Evolutionary conservation across 345 rosid genomes (phyloP), one percentile per base, ranked within the genome.

Genomic region (Linum usitatissimum): DNA sequence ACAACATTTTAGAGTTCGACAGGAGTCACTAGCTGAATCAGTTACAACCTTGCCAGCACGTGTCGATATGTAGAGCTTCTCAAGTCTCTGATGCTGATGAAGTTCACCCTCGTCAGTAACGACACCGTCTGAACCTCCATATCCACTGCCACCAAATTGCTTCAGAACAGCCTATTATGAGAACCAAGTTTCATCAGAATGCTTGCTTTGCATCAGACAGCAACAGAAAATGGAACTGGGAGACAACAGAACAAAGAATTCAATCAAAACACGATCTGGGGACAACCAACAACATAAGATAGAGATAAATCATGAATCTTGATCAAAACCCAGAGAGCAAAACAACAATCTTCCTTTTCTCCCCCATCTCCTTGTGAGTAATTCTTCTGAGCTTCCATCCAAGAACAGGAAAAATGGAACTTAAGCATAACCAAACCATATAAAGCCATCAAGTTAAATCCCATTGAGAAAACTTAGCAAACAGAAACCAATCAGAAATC

Each of bases 41-140:
- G 28, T 23, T 23, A 23, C 74, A 78, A 91, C 98, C 98, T 91
- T 91, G 64, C 84, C 88, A 56, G 86, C 75, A 48, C 96, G 96
- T 1, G 98, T 91, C 59, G 98, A 91, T 57, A 91, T 79, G 74
- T 84, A 91, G 58, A 91, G 96, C 81, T 78, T 91, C 83, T 88
- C 95, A 45, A 91, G 85, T 68, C 76, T 88, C 73, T 91, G 96
- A 80, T 91, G 98, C 39, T 80, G 82, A 39, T 74, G 84, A 57
- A 86, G 71, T 73, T 88, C 96, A 38, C 78, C 83, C 72, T 86
- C 95, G 64, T 91, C 96, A 23, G 90, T 73, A 68, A 85, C 56
- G 65, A 84, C 49, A 64, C 63, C 66, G 71, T 88, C 98, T 39
- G 95, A 75, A 66, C 86, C 80, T 72, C 95, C 98, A 73, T 88